A percentile compares a stretch with the other conserved stretches of the same genome.
Conservation (phyloP, 129 eudicot species). For the Rutidosis leptorrhynchoides region DNA sequence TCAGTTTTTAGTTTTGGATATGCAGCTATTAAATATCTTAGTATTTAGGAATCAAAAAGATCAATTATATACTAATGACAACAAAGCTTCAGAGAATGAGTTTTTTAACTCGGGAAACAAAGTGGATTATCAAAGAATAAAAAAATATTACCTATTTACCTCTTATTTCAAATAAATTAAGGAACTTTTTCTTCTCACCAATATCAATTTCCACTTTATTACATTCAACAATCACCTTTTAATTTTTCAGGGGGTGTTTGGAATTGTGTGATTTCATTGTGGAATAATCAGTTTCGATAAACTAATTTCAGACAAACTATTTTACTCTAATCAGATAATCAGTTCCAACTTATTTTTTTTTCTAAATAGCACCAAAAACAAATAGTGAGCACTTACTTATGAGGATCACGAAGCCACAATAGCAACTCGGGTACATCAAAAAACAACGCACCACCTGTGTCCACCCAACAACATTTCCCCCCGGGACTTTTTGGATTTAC, state of each 20-base stretch:
- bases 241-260: background rate
- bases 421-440: conserved; percentile 66
- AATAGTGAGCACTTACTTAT: conserved; percentile 44
- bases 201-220: conserved; percentile 1
- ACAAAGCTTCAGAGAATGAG: too few relatives aligned
- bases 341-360: background rate
- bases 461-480: conserved; percentile 96
- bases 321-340: background rate
- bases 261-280: background rate
- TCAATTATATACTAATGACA: background rate
- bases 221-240: background rate
- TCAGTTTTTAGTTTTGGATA: background rate
- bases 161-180: background rate
- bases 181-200: background rate
- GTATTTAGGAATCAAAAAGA: background rate
- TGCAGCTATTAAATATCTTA: background rate
- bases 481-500: conserved; percentile 61
- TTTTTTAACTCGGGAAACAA: background rate
- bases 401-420: conserved; percentile 57
- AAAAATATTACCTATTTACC: background rate
- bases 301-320: background rate
- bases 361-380: too few relatives aligned
- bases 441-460: conserved; percentile 75
- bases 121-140: background rate
- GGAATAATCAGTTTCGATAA: background rate